phyloP scores from a whole-genome alignment of 2,329 filamentous ascomycete genomes.

The Bipolaris victoriae region DNA sequence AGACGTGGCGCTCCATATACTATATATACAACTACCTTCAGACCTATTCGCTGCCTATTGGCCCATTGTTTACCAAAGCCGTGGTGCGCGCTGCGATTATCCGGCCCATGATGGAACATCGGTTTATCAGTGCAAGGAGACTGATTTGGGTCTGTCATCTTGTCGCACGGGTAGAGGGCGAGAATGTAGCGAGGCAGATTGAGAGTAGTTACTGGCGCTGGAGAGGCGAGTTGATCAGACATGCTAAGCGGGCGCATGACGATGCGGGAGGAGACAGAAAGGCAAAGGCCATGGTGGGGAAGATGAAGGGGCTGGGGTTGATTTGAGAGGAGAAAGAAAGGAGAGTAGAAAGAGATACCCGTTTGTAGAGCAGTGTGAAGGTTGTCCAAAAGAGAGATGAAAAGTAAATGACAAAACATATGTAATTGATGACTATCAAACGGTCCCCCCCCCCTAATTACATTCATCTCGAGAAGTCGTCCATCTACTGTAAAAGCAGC shows the following conservation, averaged over 20 bases:
- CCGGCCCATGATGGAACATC: slow-evolving; percentile 35
- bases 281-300: slow-evolving; percentile 34
- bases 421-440: background rate
- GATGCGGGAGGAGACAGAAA: slow-evolving; percentile 24
- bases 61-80: slow-evolving; percentile 40
- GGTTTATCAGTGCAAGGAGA: slow-evolving; percentile 37
- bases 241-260: slow-evolving; percentile 28
- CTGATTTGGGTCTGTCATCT: slow-evolving; percentile 40
- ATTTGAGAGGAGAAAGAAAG: slow-evolving; percentile 16
- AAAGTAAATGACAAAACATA: background rate
- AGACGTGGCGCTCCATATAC: slow-evolving; percentile 36
- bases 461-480: background rate
- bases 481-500: too few species aligned
- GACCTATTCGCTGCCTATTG: slow-evolving; percentile 28
- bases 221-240: slow-evolving; percentile 38
- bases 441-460: background rate
- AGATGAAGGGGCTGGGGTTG: slow-evolving; percentile 39
- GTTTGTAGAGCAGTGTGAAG: background rate
- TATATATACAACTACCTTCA: slow-evolving; percentile 38
- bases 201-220: slow-evolving; percentile 35
- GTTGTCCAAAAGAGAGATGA: background rate
- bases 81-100: slow-evolving; percentile 33
- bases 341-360: background rate
- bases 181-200: slow-evolving; percentile 33
- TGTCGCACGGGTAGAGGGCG: slow-evolving; percentile 39